Evolutionary conservation across 805 yeast genomes (phyloP).

Genomic region (Maudiozyma bulderi): DNA sequence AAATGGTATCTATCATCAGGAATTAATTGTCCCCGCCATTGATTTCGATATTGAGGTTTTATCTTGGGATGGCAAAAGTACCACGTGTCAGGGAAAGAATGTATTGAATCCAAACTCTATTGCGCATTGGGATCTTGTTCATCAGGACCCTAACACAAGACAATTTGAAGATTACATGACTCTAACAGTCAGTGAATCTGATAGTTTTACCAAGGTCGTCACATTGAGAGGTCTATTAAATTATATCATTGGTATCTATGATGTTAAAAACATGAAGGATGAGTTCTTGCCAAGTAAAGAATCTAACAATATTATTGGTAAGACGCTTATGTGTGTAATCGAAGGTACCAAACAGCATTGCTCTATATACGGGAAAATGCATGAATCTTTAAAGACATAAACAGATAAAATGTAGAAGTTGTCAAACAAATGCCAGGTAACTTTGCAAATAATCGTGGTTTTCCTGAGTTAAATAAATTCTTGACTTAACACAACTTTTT

Average conservation of each 20-base stretch:
- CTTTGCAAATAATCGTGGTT: no score
- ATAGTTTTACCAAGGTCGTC: conserved; percentile 29
- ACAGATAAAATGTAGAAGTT: no score
- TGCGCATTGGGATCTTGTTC: conserved; percentile 11
- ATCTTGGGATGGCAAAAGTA: conserved; percentile 10
- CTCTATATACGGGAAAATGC: conserved; percentile 9
- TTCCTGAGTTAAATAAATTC: no score
- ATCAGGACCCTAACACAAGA: conserved; percentile 10
- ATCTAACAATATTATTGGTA: conserved; percentile 5
- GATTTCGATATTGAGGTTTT: conserved; percentile 11
- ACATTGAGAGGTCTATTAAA: conserved; percentile 32
- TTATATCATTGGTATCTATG: conserved; percentile 29
- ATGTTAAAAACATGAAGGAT: conserved; percentile 9
- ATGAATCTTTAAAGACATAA: no score
- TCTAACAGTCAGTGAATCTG: conserved; percentile 33
- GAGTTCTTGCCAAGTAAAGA: conserved; percentile 7
- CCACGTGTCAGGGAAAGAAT: conserved; percentile 8
- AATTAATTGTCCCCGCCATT: conserved; percentile 10
- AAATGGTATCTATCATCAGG: conserved; percentile 13
- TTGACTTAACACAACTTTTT: no score
- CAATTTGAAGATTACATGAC: conserved; percentile 31
- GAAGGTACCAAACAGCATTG: conserved; percentile 3
- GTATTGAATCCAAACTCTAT: conserved; percentile 14
- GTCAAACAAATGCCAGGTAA: no score
- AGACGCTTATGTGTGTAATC: conserved; percentile 2